Conservation (phyloP, 2,329 filamentous ascomycete species). For the Apiospora pterosperma region DNA sequence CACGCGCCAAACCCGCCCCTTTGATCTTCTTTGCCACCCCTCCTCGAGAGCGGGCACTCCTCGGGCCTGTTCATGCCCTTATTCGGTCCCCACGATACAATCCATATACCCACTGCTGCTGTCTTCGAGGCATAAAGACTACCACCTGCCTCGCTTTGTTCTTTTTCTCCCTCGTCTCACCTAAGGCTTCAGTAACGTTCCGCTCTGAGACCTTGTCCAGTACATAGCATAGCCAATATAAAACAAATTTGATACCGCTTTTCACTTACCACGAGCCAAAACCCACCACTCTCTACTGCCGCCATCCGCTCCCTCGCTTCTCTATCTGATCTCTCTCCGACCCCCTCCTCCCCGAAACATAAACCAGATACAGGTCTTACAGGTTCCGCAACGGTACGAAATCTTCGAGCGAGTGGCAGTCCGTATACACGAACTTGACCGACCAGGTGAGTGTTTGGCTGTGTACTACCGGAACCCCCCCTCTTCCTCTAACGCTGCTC, state of each 20-base stretch:
- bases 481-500: background rate
- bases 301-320: conserved; percentile 2
- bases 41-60: background rate
- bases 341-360: background rate
- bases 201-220: conserved; percentile 24
- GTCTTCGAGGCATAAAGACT: background rate
- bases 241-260: conserved; percentile 31
- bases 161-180: conserved; percentile 17
- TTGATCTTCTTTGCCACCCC: conserved; percentile 1
- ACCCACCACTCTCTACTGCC: conserved; percentile 11
- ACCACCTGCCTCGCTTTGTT: conserved; percentile 7
- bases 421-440: background rate
- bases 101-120: background rate
- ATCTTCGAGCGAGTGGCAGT: background rate
- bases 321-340: conserved; percentile 6
- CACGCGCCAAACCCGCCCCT: background rate
- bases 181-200: background rate
- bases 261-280: conserved; percentile 13
- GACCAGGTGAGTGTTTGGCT: background rate
- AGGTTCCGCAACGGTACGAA: background rate
- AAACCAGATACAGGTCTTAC: conserved; percentile 1
- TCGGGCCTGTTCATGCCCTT: background rate
- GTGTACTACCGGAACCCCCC: background rate
- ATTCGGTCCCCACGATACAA: background rate
- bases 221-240: conserved; percentile 51